Evolutionary conservation across 176 grass and related monocot genomes (phyloP).

Genomic region (Carex kokanica): DNA sequence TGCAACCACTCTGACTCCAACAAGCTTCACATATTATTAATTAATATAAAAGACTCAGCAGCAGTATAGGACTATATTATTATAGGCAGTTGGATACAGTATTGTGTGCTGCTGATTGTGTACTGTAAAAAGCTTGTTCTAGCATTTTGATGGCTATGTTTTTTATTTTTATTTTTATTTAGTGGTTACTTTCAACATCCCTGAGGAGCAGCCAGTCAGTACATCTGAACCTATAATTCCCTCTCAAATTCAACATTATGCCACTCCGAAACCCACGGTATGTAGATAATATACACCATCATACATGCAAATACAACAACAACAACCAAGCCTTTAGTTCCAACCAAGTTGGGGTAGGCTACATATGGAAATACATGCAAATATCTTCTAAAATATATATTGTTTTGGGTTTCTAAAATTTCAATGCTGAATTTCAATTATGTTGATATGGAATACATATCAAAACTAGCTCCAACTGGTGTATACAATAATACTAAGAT

Average conservation of each 20-base stretch:
- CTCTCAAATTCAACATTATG: slow-evolving; percentile 7
- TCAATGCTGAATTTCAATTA: background rate
- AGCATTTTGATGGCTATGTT: background rate
- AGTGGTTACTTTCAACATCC: slow-evolving; percentile 24
- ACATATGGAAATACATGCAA: background rate
- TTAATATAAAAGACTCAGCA: background rate
- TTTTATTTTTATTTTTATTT: background rate
- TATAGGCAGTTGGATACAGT: background rate
- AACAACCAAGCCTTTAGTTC: no score
- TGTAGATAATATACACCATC: background rate
- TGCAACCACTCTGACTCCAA: background rate
- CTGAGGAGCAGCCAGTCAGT: slow-evolving; percentile 15
- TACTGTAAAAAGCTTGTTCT: background rate
- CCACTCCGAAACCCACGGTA: slow-evolving; percentile 23
- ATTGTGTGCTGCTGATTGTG: background rate
- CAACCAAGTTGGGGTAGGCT: no score
- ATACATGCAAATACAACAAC: background rate
- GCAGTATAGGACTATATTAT: background rate
- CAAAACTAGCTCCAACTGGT: background rate
- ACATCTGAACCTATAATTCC: slow-evolving; percentile 14
- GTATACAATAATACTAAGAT: background rate
- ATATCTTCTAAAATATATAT: background rate
- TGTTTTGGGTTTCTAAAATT: background rate
- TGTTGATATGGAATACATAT: background rate
- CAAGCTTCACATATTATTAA: background rate